A percentile compares a stretch with the other conserved stretches of the same genome.
Evolutionary conservation across 805 yeast genomes (phyloP).

Genomic region (Metschnikowia peoriensis): DNA sequence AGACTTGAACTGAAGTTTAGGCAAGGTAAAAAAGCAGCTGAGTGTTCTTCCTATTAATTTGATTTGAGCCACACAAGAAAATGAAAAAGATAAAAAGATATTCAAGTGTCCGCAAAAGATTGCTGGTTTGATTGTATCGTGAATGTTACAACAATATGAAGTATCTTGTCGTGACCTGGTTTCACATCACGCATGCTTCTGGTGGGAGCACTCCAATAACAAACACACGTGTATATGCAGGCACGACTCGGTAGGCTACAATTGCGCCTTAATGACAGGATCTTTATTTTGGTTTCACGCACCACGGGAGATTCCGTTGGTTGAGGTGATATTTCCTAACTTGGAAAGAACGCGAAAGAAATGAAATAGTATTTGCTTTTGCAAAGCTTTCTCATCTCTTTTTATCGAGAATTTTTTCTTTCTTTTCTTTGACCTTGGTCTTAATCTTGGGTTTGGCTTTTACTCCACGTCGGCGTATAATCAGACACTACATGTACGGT

Average conservation of each 20-base stretch:
- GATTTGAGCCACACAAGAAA: too few relatives aligned
- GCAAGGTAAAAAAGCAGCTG: too few relatives aligned
- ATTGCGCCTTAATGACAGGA: background rate
- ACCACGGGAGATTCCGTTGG: background rate
- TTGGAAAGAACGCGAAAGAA: background rate
- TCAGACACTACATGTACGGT: too few relatives aligned
- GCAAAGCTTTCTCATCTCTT: background rate
- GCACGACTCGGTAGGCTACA: background rate
- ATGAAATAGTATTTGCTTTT: too few relatives aligned
- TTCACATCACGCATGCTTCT: background rate
- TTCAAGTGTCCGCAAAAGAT: too few relatives aligned
- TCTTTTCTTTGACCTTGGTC: too few relatives aligned
- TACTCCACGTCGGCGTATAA: too few relatives aligned
- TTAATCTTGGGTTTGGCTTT: too few relatives aligned
- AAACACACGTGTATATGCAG: background rate
- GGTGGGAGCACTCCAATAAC: constrained; percentile 5
- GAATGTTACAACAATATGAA: background rate
- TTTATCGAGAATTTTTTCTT: too few relatives aligned
- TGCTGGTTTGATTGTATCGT: background rate
- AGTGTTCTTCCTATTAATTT: too few relatives aligned
- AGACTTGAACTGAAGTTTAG: too few relatives aligned
- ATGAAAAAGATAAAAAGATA: too few relatives aligned
- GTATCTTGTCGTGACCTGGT: background rate
- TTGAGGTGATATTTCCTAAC: background rate
- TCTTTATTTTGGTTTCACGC: background rate